Conservation (phyloP, 176 grass and related monocot species). For the Paspalum notatum region DNA sequence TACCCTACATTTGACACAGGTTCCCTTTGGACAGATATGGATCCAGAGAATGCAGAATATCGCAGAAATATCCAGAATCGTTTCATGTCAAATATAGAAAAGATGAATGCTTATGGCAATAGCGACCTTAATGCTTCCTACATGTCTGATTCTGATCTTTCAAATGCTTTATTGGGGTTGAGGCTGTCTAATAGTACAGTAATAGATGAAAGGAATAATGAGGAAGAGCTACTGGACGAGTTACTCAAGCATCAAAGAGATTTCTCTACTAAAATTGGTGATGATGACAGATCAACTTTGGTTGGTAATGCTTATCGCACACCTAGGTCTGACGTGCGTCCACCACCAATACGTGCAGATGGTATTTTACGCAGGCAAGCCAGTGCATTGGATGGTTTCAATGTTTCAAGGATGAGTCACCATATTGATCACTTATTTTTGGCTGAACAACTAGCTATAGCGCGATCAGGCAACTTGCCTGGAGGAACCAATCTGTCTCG, state of each 20-base stretch:
- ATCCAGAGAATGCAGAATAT: conserved; percentile 35
- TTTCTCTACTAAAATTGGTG: conserved; percentile 33
- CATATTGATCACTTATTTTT: conserved; percentile 41
- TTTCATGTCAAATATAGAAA: conserved; percentile 43
- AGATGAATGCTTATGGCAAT: conserved; percentile 40
- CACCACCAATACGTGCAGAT: conserved; percentile 24
- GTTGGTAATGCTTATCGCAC: conserved; percentile 13
- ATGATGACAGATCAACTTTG: conserved; percentile 24
- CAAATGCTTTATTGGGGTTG: conserved; percentile 53
- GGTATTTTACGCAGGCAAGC: conserved; percentile 47
- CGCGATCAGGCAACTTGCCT: conserved; percentile 50
- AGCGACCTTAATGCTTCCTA: conserved; percentile 31
- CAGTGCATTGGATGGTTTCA: conserved; percentile 34
- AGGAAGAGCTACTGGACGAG: conserved; percentile 48
- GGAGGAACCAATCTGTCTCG: conserved; percentile 43
- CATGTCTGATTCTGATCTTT: conserved; percentile 43
- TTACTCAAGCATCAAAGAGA: conserved; percentile 9
- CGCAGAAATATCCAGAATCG: conserved; percentile 24
- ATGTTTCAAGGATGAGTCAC: conserved; percentile 38
- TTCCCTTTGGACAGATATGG: conserved; percentile 36
- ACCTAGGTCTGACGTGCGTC: conserved; percentile 34
- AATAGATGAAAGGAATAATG: conserved; percentile 35
- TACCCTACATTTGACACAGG: conserved; percentile 24
- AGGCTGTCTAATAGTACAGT: conserved; percentile 42
- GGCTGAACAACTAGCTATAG: conserved; percentile 47